Base-by-base conservation (phyloP, 2,329 filamentous ascomycete species). In the Geosmithia morbida region DNA sequence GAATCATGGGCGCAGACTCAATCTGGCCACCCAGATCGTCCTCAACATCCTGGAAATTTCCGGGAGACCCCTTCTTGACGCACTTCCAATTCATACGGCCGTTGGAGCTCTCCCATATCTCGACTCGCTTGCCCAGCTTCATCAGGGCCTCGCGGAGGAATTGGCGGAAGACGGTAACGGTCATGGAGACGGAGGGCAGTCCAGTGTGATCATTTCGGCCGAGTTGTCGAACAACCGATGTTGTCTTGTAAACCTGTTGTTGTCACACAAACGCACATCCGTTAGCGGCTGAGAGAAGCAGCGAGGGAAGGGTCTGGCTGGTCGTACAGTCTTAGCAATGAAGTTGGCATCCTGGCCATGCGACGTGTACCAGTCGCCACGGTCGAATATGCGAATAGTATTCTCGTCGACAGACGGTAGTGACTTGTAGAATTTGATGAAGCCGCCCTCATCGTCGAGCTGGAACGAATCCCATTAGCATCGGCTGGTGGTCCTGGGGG, bases 361-460 rank as follows among this genome's bases (percentile, higher is more conserved):
- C n/a, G 89, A 85, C 6, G 90, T 95, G 63, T 96, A 96, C 76
- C 83, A 98, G 61, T 98, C 92, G 37, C 86, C 85, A 53, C 92
- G 81, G 59, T 97, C 89, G 60, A 97, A 97, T 50, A 98, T 83
- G 47, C 92, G 83, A 47, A 98, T 75, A 0, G 87, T 89, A 48
- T 85, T 83, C 40, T 80, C 75, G 55, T 80, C 78, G 47, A 80
- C 79, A 14, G 70, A 58, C 6, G 87, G 80, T 2, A 98, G 74
- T n/a, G 81, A 83, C 56, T 90, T 90, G 72, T 94, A 98, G 69
- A 88, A 94, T 56, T 83, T 87, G 68, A 97, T 96, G 72, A 98
- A 98, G 55, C 90, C 88, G 59, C 83, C 81, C 70, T 98, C 92
- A 61, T 98, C 92, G 59, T 98, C 94, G 61, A 97, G 87, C 85